Evolutionary conservation across 208 protist species (phyloP).

Genomic region (Leishmania braziliensis): DNA sequence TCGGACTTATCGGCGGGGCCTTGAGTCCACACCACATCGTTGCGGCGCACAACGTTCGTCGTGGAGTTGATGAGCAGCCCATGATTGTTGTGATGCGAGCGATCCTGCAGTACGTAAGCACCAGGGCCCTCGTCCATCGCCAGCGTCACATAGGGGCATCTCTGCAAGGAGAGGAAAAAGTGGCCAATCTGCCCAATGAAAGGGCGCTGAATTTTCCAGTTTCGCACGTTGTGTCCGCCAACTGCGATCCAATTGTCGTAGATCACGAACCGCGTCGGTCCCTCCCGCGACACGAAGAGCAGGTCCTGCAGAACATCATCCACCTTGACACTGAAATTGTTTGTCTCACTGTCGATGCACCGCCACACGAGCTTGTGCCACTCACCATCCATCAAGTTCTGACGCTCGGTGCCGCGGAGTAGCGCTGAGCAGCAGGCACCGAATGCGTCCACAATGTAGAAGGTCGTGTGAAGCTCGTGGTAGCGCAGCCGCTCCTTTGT

Average conservation of each 20-base stretch:
- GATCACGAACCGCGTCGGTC: slow-evolving; percentile 65
- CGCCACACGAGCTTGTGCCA: slow-evolving; percentile 91
- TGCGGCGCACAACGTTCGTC: slow-evolving; percentile 64
- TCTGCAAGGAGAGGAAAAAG: slow-evolving; percentile 73
- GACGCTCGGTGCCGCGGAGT: slow-evolving; percentile 78
- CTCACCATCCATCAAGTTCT: slow-evolving; percentile 84
- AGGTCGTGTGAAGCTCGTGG: slow-evolving; percentile 82
- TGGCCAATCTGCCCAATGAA: slow-evolving; percentile 79
- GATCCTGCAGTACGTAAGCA: slow-evolving; percentile 80
- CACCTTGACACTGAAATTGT: slow-evolving; percentile 88
- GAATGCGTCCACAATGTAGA: slow-evolving; percentile 85
- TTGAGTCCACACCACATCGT: slow-evolving; percentile 83
- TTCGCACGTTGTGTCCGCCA: slow-evolving; percentile 86
- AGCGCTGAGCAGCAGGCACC: slow-evolving; percentile 82
- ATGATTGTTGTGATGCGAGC: slow-evolving; percentile 70
- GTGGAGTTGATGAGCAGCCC: slow-evolving; percentile 71
- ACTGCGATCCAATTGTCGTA: slow-evolving; percentile 86
- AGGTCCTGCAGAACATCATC: slow-evolving; percentile 86
- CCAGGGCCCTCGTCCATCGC: slow-evolving; percentile 86
- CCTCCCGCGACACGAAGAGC: slow-evolving; percentile 79
- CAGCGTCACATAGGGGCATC: slow-evolving; percentile 68
- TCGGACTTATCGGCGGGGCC: slow-evolving; percentile 28
- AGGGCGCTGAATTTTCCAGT: slow-evolving; percentile 68
- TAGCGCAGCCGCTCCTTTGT: slow-evolving; percentile 82
- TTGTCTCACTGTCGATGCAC: slow-evolving; percentile 85